Evolutionary conservation across 1,139 yeast genomes (phyloP).

Genomic region (Arxiozyma bovina): DNA sequence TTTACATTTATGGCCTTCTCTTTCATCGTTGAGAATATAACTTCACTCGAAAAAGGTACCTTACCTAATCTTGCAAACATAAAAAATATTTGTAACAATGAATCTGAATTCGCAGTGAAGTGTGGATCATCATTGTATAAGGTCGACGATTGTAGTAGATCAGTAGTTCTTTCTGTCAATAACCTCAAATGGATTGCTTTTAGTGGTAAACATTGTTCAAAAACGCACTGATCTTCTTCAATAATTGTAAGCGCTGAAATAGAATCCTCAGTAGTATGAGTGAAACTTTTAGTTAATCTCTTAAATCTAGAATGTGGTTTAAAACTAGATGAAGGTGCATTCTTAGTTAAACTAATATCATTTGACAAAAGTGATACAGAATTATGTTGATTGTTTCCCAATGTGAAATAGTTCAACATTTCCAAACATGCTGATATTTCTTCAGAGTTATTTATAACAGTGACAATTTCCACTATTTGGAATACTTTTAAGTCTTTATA

Average conservation of each 20-base stretch:
- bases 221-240: constrained; percentile 17
- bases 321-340: constrained; percentile 14
- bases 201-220: constrained; percentile 32
- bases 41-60: constrained; percentile 44
- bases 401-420: constrained; percentile 21
- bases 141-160: constrained; percentile 54
- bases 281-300: constrained; percentile 14
- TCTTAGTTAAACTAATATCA: constrained; percentile 10
- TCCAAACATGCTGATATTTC: constrained; percentile 24
- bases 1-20: constrained; percentile 30
- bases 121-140: constrained; percentile 30
- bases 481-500: constrained; percentile 26
- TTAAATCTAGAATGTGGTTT: constrained; percentile 15
- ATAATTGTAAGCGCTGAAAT: constrained; percentile 10
- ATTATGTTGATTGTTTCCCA: constrained; percentile 10
- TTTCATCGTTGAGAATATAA: constrained; percentile 42
- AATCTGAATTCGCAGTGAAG: constrained; percentile 35
- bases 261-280: constrained; percentile 14
- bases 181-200: constrained; percentile 52
- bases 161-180: constrained; percentile 59
- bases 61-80: constrained; percentile 46
- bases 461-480: constrained; percentile 16
- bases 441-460: constrained; percentile 23
- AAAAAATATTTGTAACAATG: constrained; percentile 45
- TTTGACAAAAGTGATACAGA: background rate